A percentile compares a stretch with the other conserved stretches of the same genome.
Conservation (phyloP, 2,329 filamentous ascomycete genomes). For the Hymenoscyphus occultus region DNA sequence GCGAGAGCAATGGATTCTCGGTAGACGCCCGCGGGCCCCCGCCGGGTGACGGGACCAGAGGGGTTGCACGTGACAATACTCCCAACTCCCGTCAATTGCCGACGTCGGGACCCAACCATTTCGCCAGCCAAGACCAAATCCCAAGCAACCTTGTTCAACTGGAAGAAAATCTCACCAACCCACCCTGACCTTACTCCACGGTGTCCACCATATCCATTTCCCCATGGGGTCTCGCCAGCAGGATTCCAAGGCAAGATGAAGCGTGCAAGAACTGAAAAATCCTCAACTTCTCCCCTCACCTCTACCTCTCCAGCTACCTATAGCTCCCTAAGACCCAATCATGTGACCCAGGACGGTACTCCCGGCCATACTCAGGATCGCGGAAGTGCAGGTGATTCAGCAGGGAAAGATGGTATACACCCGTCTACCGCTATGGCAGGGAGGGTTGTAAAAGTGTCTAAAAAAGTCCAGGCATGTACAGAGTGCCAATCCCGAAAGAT, state of each 20-base stretch:
- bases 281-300: not conserved
- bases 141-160: not conserved
- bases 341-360: not conserved
- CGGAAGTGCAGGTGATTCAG: not conserved
- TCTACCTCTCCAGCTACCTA: not conserved
- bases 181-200: not conserved
- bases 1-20: no score
- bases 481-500: conserved; percentile 55
- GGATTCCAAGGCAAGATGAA: not conserved
- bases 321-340: not conserved
- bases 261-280: conserved; percentile 3
- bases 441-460: not conserved
- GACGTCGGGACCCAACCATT: not conserved
- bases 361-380: not conserved
- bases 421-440: not conserved
- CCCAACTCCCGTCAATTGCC: no score
- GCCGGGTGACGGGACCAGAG: no score
- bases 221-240: not conserved
- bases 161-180: conserved; percentile 1
- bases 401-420: not conserved
- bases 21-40: no score
- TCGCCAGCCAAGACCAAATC: not conserved
- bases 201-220: not conserved
- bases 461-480: conserved; percentile 20
- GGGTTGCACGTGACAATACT: no score